phyloP scores from a whole-genome alignment of 2,329 filamentous ascomycete genomes.

The Fusarium keratoplasticum region DNA sequence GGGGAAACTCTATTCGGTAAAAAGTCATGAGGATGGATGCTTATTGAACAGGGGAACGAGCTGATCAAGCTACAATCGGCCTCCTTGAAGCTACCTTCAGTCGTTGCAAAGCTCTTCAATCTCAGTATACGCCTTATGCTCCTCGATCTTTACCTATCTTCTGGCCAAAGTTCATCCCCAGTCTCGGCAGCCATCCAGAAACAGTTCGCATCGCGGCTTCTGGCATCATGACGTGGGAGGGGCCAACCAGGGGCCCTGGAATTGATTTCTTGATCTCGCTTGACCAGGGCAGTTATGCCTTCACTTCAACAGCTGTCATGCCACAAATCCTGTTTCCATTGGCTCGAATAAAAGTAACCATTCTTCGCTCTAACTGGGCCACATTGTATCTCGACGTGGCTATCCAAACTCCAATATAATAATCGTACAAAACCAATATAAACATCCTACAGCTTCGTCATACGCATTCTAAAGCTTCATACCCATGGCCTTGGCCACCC shows the following conservation, averaged over 20 bases:
- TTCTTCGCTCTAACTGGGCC: conserved; percentile 23
- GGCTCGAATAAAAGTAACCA: conserved; percentile 1
- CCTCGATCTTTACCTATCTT: neutral
- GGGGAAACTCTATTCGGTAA: neutral
- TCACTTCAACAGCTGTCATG: neutral
- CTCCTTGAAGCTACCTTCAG: neutral
- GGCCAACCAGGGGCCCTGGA: neutral
- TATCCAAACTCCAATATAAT: conserved; percentile 22
- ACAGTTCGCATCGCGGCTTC: neutral
- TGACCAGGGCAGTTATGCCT: neutral
- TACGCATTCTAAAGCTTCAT: conserved; percentile 83
- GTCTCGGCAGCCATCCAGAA: neutral
- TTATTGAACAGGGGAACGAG: neutral
- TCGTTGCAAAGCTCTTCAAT: neutral
- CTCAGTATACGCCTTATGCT: neutral
- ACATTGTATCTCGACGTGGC: neutral
- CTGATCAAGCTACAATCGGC: neutral
- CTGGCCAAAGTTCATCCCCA: neutral
- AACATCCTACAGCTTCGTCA: conserved; percentile 83
- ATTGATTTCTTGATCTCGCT: neutral
- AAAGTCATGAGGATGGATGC: neutral
- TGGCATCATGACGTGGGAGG: neutral
- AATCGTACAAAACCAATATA: conserved; percentile 21
- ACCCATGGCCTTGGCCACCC: conserved; percentile 88
- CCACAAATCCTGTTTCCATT: neutral